Evolutionary conservation across 2,329 filamentous ascomycete species (phyloP), one percentile per base, ranked within the genome.

Genomic region (Penicillium olsonii): DNA sequence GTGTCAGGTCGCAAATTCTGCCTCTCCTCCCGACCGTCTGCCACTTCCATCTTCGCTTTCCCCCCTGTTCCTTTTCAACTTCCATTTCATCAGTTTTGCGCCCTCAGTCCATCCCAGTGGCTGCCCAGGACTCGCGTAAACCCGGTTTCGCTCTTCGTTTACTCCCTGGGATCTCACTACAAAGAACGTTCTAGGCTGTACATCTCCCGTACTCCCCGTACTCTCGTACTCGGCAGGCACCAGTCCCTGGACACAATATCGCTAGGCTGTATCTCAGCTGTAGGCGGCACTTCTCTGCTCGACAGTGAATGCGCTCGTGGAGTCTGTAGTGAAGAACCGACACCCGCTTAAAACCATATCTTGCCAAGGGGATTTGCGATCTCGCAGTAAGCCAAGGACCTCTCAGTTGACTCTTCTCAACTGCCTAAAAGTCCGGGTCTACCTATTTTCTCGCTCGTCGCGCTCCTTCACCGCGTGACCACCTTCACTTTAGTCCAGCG

Each of bases 191-290:
- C 54, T 68, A 67, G 63, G 64, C 62, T 63, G 57, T 65, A 67
- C 66, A 50, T 50, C 35, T 48, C 17, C 39, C 45, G 45, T 48
- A 48, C 45, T 48, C 59, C 56, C 46, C 52, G 52, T 65, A 65
- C 68, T 68, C 66, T 69, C 65, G 62, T 67, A 68, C 63, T 66
- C 63, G 55, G 62, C 60, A 64, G 59, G 64, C 57, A 57, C 55
- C 54, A 52, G 54, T 50, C 51, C 53, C 55, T 59, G 61, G 55
- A 60, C 55, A 62, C 54, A 52, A 60, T 52, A 54, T 65, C 66
- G 60, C 65, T 70, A 68, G 62, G 62, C 66, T 67, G 64, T 69
- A 66, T 68, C 60, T 55, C 65, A 68, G 68, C 68, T 69, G 68
- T 70, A 70, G 67, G 67, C 62, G 61, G 60, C 61, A 63, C 52